Base-by-base conservation (phyloP, 148 eudicot species). In the Dianthus caryophyllus region DNA sequence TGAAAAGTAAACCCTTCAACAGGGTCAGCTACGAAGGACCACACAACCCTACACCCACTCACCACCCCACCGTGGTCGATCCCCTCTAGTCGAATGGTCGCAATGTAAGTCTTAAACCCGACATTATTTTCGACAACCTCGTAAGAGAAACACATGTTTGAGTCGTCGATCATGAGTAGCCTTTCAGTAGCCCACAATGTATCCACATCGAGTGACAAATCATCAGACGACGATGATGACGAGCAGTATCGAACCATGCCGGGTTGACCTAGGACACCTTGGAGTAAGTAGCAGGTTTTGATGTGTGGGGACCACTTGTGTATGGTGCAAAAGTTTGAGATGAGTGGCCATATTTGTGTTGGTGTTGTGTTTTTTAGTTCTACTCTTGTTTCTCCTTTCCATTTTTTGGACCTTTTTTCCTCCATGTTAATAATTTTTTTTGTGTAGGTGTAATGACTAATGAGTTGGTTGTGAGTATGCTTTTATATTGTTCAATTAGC, bases 361-460 rank as follows among this genome's bases (percentile, higher is more conserved):
- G 84, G 68, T 25, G 62, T 71, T 26, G 66, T 24, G 15, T 24
- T 33, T 56, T 51, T 65, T 13, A 87, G 55, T 24, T 81, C 78
- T 61, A 75, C 78, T 20, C 62, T 79, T 38, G 68, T 72, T 43
- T 83, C 81, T 69, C 93, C 93, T 78, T 85, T 78, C 93, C 90
- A 86, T 63, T 77, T 83, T 7, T 36, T 63, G 26, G 29, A 18
- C 21, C 62, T 51, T 74, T 78, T 68, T 0, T 69, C 63, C 51
- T 30, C 49, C 75, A 66, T 71, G 58, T 36, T 33, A 33, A 33
- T 2, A 33, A 33, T n/a, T n/a, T n/a, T n/a, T n/a, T n/a, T n/a
- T n/a, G n/a, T n/a, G n/a, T n/a, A n/a, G n/a, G n/a, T n/a, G n/a
- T n/a, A n/a, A n/a, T n/a, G n/a, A n/a, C 4, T 33, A 33, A 33